Conservation (phyloP, 2,329 filamentous ascomycete species). For the Nectriaceae sp. region DNA sequence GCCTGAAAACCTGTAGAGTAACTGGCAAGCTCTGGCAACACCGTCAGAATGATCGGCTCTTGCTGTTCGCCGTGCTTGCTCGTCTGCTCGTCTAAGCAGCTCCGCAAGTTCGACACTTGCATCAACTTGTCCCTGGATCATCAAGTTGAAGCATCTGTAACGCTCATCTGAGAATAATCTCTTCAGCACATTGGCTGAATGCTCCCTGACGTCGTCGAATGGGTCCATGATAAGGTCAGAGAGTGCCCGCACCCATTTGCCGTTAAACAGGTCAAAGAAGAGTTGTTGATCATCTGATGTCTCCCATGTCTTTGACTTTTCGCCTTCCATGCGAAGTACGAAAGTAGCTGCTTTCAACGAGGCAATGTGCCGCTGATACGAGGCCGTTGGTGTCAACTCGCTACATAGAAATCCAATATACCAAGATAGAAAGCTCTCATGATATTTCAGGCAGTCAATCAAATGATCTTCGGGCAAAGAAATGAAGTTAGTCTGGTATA, state of each 20-base stretch:
- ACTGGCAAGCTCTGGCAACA: slow-evolving; percentile 73
- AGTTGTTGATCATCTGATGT: slow-evolving; percentile 40
- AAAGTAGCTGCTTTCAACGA: slow-evolving; percentile 71
- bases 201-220: slow-evolving; percentile 84
- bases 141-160: slow-evolving; percentile 30
- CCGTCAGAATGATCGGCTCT: slow-evolving; percentile 93
- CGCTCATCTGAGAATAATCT: slow-evolving; percentile 47
- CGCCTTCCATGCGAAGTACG: slow-evolving; percentile 70
- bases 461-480: slow-evolving; percentile 40
- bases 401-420: slow-evolving; percentile 71
- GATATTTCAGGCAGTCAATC: slow-evolving; percentile 46
- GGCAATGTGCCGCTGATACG: slow-evolving; percentile 87
- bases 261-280: slow-evolving; percentile 46
- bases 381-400: slow-evolving; percentile 78
- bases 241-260: slow-evolving; percentile 61
- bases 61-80: slow-evolving; percentile 68
- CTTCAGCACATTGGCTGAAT: slow-evolving; percentile 51
- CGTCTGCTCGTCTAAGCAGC: slow-evolving; percentile 56
- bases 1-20: slow-evolving; percentile 63
- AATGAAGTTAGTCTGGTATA: slow-evolving; percentile 43
- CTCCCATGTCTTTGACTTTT: slow-evolving; percentile 45
- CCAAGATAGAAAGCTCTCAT: slow-evolving; percentile 69
- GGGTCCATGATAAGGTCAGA: slow-evolving; percentile 84
- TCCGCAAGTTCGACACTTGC: slow-evolving; percentile 39
- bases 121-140: slow-evolving; percentile 11